Base-by-base conservation (phyloP, 768 basidiomycete species). In the Botryobasidium botryosum region DNA sequence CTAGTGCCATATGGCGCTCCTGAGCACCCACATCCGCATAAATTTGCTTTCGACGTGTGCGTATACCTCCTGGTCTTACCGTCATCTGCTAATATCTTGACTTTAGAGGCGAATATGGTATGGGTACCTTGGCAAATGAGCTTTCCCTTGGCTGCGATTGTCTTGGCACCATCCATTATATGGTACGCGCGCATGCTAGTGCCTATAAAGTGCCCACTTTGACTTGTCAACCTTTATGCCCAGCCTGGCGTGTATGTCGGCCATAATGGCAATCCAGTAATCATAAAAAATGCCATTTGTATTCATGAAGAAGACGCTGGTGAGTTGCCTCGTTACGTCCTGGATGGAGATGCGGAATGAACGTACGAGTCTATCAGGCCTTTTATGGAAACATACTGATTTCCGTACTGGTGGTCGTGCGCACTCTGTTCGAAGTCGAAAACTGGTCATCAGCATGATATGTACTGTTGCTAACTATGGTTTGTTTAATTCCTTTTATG, bases 261-360 rank as follows among this genome's bases (percentile, higher is more conserved):
- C 23, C 75, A 87, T 58, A 68, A 75, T 38, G 88, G 88, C 17
- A 68, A 66, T 24, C 71, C 85, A 0, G 66, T 77, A 33, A 60
- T 75, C 12, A 75, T 92, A 54, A 77, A 88, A 63, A 82, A 87
- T 54, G 84, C 71, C 3, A 82, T 94, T 40, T 94, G 88, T 61
- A 90, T 94, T 48, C 88, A 91, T 51, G 88, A 91, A 59, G 87
- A 91, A 58, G 87, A 92, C 53, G 73, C 74, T 17, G 87, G 87
- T 40, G 44, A 7, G 40, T n/a, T n/a, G n/a, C n/a, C n/a, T n/a
- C n/a, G n/a, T n/a, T n/a, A n/a, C n/a, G n/a, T n/a, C n/a, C n/a
- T n/a, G n/a, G n/a, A n/a, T n/a, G n/a, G n/a, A n/a, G n/a, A n/a
- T n/a, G n/a, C 15, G 40, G 13, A n/a, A n/a, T n/a, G n/a, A n/a